phyloP scores from a whole-genome alignment of 1,139 yeast genomes.

The Diutina neorugosa region DNA sequence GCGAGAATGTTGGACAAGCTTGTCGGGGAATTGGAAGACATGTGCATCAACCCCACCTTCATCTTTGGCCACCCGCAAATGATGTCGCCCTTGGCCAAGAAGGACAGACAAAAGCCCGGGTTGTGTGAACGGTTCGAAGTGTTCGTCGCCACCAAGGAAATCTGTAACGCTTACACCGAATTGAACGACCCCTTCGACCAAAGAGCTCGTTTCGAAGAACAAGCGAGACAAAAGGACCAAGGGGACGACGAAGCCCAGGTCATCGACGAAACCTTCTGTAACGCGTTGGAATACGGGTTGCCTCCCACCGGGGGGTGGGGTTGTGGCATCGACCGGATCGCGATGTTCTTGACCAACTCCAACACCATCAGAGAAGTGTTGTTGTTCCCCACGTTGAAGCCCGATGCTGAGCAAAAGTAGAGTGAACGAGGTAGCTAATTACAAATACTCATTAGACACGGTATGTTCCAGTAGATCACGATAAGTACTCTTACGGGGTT shows the following conservation, averaged over 20 bases:
- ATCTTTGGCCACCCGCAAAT: conserved; percentile 98
- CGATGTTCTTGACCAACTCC: conserved; percentile 95
- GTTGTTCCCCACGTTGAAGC: conserved; percentile 97
- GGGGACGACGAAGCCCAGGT: conserved; percentile 99
- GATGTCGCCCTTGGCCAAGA: conserved; percentile 99
- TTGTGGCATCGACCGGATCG: conserved; percentile 95
- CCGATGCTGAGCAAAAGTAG: conserved; percentile 32
- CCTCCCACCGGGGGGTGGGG: conserved; percentile 99
- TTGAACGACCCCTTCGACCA: conserved; percentile 98
- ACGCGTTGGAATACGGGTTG: conserved; percentile 94
- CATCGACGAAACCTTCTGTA: conserved; percentile 93
- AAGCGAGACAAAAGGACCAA: conserved; percentile 95
- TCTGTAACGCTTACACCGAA: conserved; percentile 97
- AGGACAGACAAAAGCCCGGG: conserved; percentile 85
- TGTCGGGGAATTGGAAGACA: conserved; percentile 89
- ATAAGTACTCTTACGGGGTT: no score
- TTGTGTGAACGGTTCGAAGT: conserved; percentile 98
- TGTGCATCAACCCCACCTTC: conserved; percentile 92
- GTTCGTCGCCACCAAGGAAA: conserved; percentile 96
- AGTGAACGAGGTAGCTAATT: not conserved
- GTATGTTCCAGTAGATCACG: no score
- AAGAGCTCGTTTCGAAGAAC: conserved; percentile 95
- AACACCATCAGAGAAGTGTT: conserved; percentile 96
- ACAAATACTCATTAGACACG: not conserved
- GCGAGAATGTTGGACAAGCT: conserved; percentile 98